Evolutionary conservation across 139 green algal species (phyloP), one percentile per base, ranked within the genome.

Genomic region (Trebouxia sp.): DNA sequence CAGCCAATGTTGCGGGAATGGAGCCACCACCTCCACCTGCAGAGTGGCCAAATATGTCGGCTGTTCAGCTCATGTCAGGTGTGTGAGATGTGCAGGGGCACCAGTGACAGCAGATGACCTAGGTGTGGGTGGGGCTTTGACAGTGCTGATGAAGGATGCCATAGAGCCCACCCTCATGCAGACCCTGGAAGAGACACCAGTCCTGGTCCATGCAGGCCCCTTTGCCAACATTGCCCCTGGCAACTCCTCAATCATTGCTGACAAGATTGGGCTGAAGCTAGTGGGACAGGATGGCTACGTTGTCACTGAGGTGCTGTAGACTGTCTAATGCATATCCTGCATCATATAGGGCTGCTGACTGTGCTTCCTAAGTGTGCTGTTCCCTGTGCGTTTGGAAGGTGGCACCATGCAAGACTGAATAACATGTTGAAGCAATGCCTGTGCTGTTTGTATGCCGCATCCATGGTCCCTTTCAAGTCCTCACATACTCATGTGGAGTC

Each of bases 141-240:
- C 93, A n/a, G 97, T 98, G 65, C 87, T 99, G 58, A 97, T 99
- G 92, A 97, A 97, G 90, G 97, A 99, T 84, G 95, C 96, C 10
- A 96, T 99, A 75, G 67, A 90, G 83, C 96, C 96, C 48, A 99
- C 96, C 14, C 87, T 97, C 58, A 96, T 97, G 94, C 91, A 98
- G 90, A 99, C 95, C 0, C 90, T 99, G 81, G 97, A 99, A 91
- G 86, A 91, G 58, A 98, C 97, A 1, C 97, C 97, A 0, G 95
- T 98, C 74, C 88, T 99, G 81, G 93, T 98, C 58, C 94, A 97
- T 75, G 94, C 94, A 0, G 86, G 87, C 1, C 87, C 83, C 41
- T 99, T 99, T 89, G 97, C 97, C 79, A 99, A 99, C 91, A 99
- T 99, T 47, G 97, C 94, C 1, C 91, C 94, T 74, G 94, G 94